Base-by-base conservation (phyloP, 192 early-diverging fungal species). In the Coemansia sp. region DNA sequence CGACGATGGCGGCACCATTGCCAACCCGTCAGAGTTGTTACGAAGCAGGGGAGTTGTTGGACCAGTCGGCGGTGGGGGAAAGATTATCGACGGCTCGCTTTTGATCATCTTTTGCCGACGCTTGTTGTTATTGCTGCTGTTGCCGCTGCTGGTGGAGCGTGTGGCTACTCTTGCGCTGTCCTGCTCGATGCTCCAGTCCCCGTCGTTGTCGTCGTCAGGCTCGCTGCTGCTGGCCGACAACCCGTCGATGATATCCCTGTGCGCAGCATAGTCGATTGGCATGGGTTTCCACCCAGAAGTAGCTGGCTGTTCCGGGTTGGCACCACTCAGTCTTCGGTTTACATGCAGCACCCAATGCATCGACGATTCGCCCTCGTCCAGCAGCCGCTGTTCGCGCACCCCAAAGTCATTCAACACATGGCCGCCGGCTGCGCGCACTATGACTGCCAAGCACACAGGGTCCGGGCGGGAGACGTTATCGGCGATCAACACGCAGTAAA, bases 161-260 rank as follows among this genome's bases (percentile, higher is more conserved):
- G 29, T 34, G 29, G 53, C 5, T 11, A 13, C 45, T n/a, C 14
- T 45, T 25, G 49, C 7, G 15, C 49, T 8, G 49, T 52, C 23
- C 20, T 55, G 25, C 33, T 61, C 49, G 19, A 52, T 4, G 50
- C 59, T 62, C 77, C 77, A 80, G 73, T 80, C 77, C 22, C 65
- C 69, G 60, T 80, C 77, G 14, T 61, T 53, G 19, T 74, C 77
- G 48, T 80, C 40, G 56, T 80, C 77, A 1, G 71, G 77, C 59
- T 80, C 76, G 15, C 63, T 62, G 59, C 76, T 79, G 74, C 75
- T 76, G 14, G 42, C 59, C 9, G 33, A 35, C 55, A 57, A 25
- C 17, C 34, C 33, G n/a, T 57, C 55, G 15, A 57, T 22, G 22
- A 52, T 22, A 22, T 52, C 49, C 23, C 13, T 5, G 49, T 52